A percentile compares a stretch with the other conserved stretches of the same genome.
Conservation (phyloP, 2,329 filamentous ascomycete genomes). For the Fusarium sp. region DNA sequence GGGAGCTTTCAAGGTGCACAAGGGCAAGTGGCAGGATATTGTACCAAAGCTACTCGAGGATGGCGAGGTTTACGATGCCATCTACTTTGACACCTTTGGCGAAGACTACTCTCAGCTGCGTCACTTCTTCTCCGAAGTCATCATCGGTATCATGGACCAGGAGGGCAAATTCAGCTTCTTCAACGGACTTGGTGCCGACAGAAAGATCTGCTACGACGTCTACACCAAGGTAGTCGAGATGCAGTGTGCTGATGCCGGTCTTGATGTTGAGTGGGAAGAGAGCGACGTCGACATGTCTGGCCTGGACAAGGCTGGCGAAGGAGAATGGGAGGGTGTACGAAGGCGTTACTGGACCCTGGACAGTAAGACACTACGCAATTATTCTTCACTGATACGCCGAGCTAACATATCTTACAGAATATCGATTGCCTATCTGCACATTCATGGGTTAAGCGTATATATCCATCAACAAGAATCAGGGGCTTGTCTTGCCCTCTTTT, state of each 20-base stretch:
- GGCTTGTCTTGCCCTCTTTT: slow-evolving; percentile 24
- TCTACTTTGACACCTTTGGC: slow-evolving; percentile 98
- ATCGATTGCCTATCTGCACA: slow-evolving; percentile 78
- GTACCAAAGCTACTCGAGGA: slow-evolving; percentile 74
- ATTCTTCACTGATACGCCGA: not conserved
- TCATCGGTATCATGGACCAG: slow-evolving; percentile 80
- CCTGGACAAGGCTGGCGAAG: slow-evolving; percentile 73
- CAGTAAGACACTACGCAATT: slow-evolving; percentile 57
- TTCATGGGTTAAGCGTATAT: slow-evolving; percentile 69
- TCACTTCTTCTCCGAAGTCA: slow-evolving; percentile 87
- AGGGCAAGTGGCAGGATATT: slow-evolving; percentile 82
- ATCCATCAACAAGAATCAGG: slow-evolving; percentile 13
- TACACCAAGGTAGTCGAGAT: slow-evolving; percentile 93
- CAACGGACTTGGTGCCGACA: slow-evolving; percentile 91
- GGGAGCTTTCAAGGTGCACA: slow-evolving; percentile 77
- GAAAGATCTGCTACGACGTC: slow-evolving; percentile 94
- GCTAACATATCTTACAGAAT: slow-evolving; percentile 60
- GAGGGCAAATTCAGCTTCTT: slow-evolving; percentile 86
- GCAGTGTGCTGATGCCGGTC: slow-evolving; percentile 87
- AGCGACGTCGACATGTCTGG: slow-evolving; percentile 75
- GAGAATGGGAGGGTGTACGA: slow-evolving; percentile 89
- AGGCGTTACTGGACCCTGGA: slow-evolving; percentile 91
- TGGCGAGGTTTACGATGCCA: slow-evolving; percentile 81
- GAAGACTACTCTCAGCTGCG: slow-evolving; percentile 90
- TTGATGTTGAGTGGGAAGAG: slow-evolving; percentile 89